Conservation (phyloP, 1,284 basidiomycete genomes). For the Rhizopogon parksii region DNA sequence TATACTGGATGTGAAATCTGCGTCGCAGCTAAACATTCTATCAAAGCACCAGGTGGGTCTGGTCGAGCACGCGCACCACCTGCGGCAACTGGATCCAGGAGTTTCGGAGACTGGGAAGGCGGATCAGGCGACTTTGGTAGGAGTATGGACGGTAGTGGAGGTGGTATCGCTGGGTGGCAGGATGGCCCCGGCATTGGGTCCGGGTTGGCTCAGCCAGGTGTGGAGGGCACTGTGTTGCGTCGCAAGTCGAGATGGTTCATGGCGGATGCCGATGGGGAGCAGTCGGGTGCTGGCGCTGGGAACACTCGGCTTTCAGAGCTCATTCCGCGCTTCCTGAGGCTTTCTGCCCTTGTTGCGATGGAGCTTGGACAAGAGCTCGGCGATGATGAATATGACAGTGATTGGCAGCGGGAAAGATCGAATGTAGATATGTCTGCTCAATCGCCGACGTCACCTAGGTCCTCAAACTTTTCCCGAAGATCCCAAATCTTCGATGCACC, state of each 20-base stretch:
- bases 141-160: slow-evolving; percentile 35
- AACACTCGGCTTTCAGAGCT: slow-evolving; percentile 64
- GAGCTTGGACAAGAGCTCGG: slow-evolving; percentile 60
- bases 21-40: slow-evolving; percentile 45
- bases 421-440: slow-evolving; percentile 7
- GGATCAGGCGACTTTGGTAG: slow-evolving; percentile 17
- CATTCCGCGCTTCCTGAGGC: slow-evolving; percentile 62
- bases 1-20: slow-evolving; percentile 68
- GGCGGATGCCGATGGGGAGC: slow-evolving; percentile 24
- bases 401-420: slow-evolving; percentile 15
- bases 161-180: slow-evolving; percentile 61
- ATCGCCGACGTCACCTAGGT: slow-evolving; percentile 12
- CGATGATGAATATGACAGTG: slow-evolving; percentile 35
- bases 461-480: slow-evolving; percentile 13
- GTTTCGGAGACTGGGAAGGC: not conserved
- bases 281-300: slow-evolving; percentile 34
- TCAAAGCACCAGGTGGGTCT: slow-evolving; percentile 25
- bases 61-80: slow-evolving; percentile 15
- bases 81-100: not conserved
- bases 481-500: slow-evolving; percentile 34
- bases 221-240: slow-evolving; percentile 49
- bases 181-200: slow-evolving; percentile 65
- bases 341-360: slow-evolving; percentile 68
- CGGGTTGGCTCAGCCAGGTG: slow-evolving; percentile 50
- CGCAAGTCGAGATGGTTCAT: slow-evolving; percentile 33